Evolutionary conservation across 2,329 filamentous ascomycete genomes (phyloP), one percentile per base, ranked within the genome.

Genomic region (Rhytidhysteron rufulum): DNA sequence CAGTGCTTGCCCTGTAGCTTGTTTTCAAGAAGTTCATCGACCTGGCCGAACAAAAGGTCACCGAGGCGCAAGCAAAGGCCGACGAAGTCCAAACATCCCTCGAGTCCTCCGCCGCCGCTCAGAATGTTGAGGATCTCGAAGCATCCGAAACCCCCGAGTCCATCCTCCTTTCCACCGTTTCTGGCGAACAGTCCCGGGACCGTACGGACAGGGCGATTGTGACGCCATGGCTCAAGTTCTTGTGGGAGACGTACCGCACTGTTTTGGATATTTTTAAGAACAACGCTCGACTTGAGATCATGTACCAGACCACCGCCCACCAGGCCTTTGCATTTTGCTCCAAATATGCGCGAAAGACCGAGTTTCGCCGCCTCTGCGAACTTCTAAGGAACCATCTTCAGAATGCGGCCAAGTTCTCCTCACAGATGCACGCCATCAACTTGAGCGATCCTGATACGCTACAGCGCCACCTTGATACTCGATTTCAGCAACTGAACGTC

Each of bases 381-480:
- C 82, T 98, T 49, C 85, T 98, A 49, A 87, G 93, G 58, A 98
- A 98, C 74, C 93, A 98, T 75, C 85, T 98, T 49, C 91, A 96
- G 74, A 98, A 95, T 66, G 93, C 93, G 39, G 91, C 93, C 75
- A 98, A 98, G 73, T 98, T 97, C 74, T 95, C 91, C 33, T 83
- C 89, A 49, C 93, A 97, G 79, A 96, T 97, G 87, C 91, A 97
- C 67, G 93, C 93, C 57, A 98, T 98, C 75, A 98, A 98, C 74
- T 77, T 98, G 49, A 97, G 88, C 68, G 93, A 98, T 59, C 87
- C 93, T 15, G 93, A 98, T 65, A 98, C 93, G 22, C 79, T 98
- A 39, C 93, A 98, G 73, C 88, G 93, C 54, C 93, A 98, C 67
- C 77, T 98, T 37, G 93, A 98, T 70, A 98, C 93, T 37, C 88